Percentiles rank a stretch among this genome's conserved stretches.
Evolutionary conservation across 2,329 filamentous ascomycete genomes (phyloP).

Genomic region (Plectosphaerella cucumerina): DNA sequence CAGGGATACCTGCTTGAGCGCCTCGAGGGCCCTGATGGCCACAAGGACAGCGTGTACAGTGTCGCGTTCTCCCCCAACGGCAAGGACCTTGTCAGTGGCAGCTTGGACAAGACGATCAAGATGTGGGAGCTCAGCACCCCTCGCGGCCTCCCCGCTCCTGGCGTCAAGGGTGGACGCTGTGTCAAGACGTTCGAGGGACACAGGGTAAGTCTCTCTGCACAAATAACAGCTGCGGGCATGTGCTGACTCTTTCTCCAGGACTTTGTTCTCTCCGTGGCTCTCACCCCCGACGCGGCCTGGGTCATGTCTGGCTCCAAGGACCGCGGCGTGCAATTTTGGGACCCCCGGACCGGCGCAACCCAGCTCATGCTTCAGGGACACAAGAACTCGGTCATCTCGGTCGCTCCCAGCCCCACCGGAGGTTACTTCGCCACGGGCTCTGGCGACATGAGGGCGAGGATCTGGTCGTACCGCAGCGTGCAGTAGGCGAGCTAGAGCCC

Average conservation of each 20-base stretch:
- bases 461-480: conserved; percentile 73
- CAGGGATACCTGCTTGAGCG: conserved; percentile 85
- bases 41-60: conserved; percentile 95
- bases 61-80: conserved; percentile 95
- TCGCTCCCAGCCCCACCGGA: conserved; percentile 86
- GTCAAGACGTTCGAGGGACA: conserved; percentile 97
- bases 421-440: conserved; percentile 92
- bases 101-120: conserved; percentile 97
- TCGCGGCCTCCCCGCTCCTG: conserved; percentile 61
- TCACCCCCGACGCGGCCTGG: conserved; percentile 92
- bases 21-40: conserved; percentile 86
- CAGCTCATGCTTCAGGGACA: conserved; percentile 99
- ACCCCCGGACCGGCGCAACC: conserved; percentile 85
- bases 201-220: conserved; percentile 54
- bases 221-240: too few relatives aligned
- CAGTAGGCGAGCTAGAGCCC: conserved; percentile 6
- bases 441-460: conserved; percentile 94
- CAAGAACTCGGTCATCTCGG: conserved; percentile 98
- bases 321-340: conserved; percentile 97
- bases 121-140: conserved; percentile 91
- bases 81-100: conserved; percentile 88
- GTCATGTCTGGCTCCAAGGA: conserved; percentile 98
- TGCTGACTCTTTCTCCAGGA: conserved; percentile 55
- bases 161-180: conserved; percentile 83
- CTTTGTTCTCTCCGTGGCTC: conserved; percentile 91